Base-by-base conservation (phyloP, 2,329 filamentous ascomycete genomes). In the Fusarium nanum region DNA sequence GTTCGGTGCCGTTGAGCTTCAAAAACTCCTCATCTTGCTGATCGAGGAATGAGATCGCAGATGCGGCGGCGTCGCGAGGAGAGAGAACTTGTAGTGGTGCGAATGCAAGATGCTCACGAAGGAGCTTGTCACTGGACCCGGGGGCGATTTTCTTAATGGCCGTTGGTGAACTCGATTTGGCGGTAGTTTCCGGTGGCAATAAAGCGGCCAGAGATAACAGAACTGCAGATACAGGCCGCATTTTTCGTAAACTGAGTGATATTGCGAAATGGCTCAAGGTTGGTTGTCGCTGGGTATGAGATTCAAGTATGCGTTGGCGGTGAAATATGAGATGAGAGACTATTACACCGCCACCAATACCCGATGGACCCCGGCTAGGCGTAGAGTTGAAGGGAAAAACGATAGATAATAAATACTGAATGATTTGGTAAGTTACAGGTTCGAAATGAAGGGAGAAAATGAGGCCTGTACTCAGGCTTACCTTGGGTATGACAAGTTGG, bases 61-160 rank as follows among this genome's bases (percentile, higher is more conserved):
- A 76, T 14, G 76, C 64, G 46, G 76, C 75, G 44, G 77, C 75
- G 57, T 80, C 75, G 44, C 61, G 74, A 4, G 77, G 73, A 3
- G 72, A 64, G 27, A 77, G 64, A 18, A 73, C 60, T 4, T 74
- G 74, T 2, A 78, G 60, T 4, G 78, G 64, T 34, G 78, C 71
- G 72, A 88, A 88, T 68, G 82, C 84, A 70, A 84, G 90, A 77
- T 93, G 91, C 46, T 92, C 86, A 59, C 90, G 82, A 71, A 90
- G 88, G 76, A 95, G 91, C 84, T 93, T 96, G 76, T 93, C 91
- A 64, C 87, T 87, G 52, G 88, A 86, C 75, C 93, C 89, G 7
- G 84, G 84, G 48, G 88, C 84, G 87, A 94, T 92, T 76, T 94
- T 94, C 76, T 87, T 88, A 57, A 94, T 84, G 1, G 88, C 92